phyloP scores from a whole-genome alignment of 768 basidiomycete species.

The Brasilioporus rufonigricans region DNA sequence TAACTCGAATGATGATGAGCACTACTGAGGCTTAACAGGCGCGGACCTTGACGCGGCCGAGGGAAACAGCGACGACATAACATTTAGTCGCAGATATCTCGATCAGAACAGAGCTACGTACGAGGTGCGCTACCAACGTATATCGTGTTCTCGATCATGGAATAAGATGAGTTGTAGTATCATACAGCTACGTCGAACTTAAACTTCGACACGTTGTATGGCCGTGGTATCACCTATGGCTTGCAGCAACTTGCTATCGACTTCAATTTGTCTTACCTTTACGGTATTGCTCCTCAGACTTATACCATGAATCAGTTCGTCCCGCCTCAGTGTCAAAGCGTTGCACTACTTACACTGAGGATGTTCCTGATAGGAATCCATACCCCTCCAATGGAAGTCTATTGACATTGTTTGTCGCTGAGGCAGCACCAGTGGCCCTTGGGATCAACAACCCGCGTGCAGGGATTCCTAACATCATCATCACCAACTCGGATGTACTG shows the following conservation, averaged over 20 bases:
- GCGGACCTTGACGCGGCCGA: constrained; percentile 43
- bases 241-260: constrained; percentile 49
- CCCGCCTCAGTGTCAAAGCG: constrained; percentile 22
- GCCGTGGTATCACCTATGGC: constrained; percentile 52
- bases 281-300: constrained; percentile 75
- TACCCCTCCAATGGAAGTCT: constrained; percentile 61
- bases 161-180: constrained; percentile 41
- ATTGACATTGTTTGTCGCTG: constrained; percentile 53
- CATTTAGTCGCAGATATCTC: constrained; percentile 71
- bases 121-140: constrained; percentile 41
- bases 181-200: constrained; percentile 52
- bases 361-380: constrained; percentile 42
- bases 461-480: constrained; percentile 57
- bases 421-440: constrained; percentile 55
- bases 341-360: background rate
- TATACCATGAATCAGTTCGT: constrained; percentile 63
- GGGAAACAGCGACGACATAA: constrained; percentile 46
- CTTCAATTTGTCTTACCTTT: constrained; percentile 63
- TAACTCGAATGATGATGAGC: constrained; percentile 12
- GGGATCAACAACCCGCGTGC: constrained; percentile 63
- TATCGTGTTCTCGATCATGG: background rate
- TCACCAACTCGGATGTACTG: constrained; percentile 60
- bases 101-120: constrained; percentile 79
- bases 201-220: constrained; percentile 61
- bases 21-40: constrained; percentile 34